Evolutionary conservation across 2,329 filamentous ascomycete species (phyloP).

Genomic region (Colletotrichum sp.): DNA sequence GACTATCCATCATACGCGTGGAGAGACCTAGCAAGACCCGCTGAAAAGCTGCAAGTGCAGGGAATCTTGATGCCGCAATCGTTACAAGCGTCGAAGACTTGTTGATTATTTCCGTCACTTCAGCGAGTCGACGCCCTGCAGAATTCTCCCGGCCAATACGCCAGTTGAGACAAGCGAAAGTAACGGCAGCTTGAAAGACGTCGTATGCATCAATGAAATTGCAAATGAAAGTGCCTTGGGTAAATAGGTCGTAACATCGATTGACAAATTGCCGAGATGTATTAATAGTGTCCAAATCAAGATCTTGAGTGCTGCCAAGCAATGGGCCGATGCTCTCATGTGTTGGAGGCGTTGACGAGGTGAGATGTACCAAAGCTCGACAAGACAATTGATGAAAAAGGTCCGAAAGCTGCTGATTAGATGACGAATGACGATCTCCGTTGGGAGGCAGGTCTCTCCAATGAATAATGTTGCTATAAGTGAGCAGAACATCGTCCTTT

Average conservation of each 20-base stretch:
- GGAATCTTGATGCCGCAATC: neutral
- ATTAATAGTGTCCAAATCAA: neutral
- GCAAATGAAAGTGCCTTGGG: neutral
- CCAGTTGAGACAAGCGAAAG: neutral
- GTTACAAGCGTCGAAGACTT: slow-evolving; percentile 11
- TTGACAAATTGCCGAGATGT: neutral
- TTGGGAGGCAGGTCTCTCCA: slow-evolving; percentile 12
- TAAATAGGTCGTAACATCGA: neutral
- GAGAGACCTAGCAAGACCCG: slow-evolving; percentile 4
- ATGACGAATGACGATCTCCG: neutral
- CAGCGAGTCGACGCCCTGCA: neutral
- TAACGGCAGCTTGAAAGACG: slow-evolving; percentile 5
- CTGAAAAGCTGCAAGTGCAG: slow-evolving; percentile 5
- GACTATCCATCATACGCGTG: neutral
- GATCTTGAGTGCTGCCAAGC: neutral
- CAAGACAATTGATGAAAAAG: neutral
- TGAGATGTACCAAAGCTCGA: neutral
- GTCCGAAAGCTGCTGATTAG: neutral
- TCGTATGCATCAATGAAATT: slow-evolving; percentile 17
- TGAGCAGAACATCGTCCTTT: neutral
- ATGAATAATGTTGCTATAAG: slow-evolving; percentile 3
- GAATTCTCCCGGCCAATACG: neutral
- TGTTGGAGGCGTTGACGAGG: neutral
- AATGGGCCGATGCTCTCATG: neutral
- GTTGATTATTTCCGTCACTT: neutral